Percentiles rank a stretch among this genome's conserved stretches.
Evolutionary conservation across 208 protist species (phyloP).

Genomic region (Crithidia acanthocephali): DNA sequence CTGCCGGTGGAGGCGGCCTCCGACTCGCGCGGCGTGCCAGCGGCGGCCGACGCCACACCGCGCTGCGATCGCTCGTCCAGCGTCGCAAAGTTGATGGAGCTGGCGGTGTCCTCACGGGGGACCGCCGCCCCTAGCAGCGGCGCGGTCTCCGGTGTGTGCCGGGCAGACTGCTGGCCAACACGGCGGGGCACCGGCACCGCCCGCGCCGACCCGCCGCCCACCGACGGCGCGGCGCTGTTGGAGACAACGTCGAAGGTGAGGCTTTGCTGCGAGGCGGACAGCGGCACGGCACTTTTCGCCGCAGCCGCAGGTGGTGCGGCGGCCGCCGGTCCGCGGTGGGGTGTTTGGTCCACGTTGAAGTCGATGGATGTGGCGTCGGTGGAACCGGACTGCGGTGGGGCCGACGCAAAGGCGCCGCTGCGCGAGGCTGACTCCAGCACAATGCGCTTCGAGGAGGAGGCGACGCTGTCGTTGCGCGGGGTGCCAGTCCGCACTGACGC

Average conservation of each 20-base stretch:
- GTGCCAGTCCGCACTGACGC: conserved; percentile 2
- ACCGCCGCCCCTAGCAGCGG: background rate
- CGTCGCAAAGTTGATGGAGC: background rate
- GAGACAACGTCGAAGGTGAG: conserved; percentile 16
- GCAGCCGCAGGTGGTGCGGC: background rate
- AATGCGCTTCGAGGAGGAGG: conserved; percentile 2
- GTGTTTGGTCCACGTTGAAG: conserved; percentile 11
- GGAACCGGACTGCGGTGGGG: background rate
- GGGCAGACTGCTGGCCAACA: background rate
- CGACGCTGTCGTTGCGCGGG: conserved; percentile 20
- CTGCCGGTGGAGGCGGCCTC: conserved; percentile 10
- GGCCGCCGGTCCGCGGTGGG: background rate
- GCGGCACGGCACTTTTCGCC: background rate
- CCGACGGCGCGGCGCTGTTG: conserved; percentile 1
- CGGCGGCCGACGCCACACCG: conserved; percentile 1
- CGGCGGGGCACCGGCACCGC: conserved; percentile 8
- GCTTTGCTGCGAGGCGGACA: conserved; percentile 18
- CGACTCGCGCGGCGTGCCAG: conserved; percentile 14
- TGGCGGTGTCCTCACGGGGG: conserved; percentile 10
- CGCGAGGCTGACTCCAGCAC: background rate
- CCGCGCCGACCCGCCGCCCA: background rate
- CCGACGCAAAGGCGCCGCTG: background rate
- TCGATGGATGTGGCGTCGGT: conserved; percentile 11
- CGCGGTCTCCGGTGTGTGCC: background rate
- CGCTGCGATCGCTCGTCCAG: conserved; percentile 10